Evolutionary conservation across 805 yeast species (phyloP).

Genomic region (Candida incommunis): DNA sequence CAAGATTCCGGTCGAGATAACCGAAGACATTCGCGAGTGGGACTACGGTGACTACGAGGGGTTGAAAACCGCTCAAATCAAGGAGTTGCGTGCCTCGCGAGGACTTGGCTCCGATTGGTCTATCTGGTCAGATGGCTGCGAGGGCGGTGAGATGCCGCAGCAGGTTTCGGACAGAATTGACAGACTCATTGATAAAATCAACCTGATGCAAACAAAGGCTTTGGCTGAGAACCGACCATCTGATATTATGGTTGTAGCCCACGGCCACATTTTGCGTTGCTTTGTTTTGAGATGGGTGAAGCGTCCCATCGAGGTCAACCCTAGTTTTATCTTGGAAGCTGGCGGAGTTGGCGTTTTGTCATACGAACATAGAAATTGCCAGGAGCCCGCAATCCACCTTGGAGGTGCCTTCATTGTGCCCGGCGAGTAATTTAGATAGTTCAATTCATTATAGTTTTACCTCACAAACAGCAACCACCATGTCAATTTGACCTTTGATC

Average conservation of each 20-base stretch:
- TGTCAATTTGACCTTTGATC: background rate
- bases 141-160: slow-evolving; percentile 61
- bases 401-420: slow-evolving; percentile 73
- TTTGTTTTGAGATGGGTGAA: slow-evolving; percentile 83
- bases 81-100: slow-evolving; percentile 33
- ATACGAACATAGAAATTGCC: slow-evolving; percentile 70
- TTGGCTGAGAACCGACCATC: slow-evolving; percentile 31
- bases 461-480: background rate
- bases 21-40: slow-evolving; percentile 78
- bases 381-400: slow-evolving; percentile 76
- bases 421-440: slow-evolving; percentile 3
- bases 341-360: slow-evolving; percentile 91
- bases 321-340: slow-evolving; percentile 77
- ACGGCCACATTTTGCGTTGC: slow-evolving; percentile 85
- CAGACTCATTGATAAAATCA: slow-evolving; percentile 48
- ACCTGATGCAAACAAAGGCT: slow-evolving; percentile 27
- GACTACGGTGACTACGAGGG: slow-evolving; percentile 97
- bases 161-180: slow-evolving; percentile 65
- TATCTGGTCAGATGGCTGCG: slow-evolving; percentile 91
- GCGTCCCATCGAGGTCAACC: slow-evolving; percentile 43
- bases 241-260: slow-evolving; percentile 77
- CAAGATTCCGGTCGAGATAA: slow-evolving; percentile 16
- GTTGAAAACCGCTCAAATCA: slow-evolving; percentile 6
- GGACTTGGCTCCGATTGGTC: slow-evolving; percentile 56
- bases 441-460: background rate